These are phyloP conservation scores for Ceratobasidium sp. DNA, from an alignment of 1,284 basidiomycete genomes.

Conservation along the genomic window DNA sequence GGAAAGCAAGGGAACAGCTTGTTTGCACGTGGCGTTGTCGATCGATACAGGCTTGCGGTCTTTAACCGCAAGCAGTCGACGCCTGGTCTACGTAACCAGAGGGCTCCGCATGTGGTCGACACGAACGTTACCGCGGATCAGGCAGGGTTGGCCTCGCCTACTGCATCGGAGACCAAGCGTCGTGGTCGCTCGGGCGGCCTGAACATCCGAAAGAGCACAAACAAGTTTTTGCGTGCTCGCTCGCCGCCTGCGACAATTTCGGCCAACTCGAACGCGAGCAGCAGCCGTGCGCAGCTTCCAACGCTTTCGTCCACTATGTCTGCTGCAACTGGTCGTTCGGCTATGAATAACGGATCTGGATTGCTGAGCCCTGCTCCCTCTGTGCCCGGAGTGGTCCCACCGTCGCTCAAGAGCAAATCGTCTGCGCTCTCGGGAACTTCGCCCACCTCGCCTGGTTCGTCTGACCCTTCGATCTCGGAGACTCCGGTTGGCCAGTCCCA, in stretches of 20 bases:
- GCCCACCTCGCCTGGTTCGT: conserved; percentile 61
- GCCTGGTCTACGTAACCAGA: conserved; percentile 54
- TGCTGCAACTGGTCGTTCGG: conserved; percentile 16
- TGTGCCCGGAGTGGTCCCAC: conserved; percentile 53
- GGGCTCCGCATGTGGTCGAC: neutral
- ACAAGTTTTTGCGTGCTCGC: conserved; percentile 72
- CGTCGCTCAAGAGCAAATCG: conserved; percentile 79
- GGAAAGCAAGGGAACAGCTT: conserved; percentile 76
- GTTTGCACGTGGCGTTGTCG: conserved; percentile 83
- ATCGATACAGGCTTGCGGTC: conserved; percentile 79
- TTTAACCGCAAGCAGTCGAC: conserved; percentile 73
- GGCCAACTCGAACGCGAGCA: conserved; percentile 36
- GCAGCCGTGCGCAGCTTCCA: conserved; percentile 53
- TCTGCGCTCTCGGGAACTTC: conserved; percentile 73
- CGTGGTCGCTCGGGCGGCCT: conserved; percentile 70
- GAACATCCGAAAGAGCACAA: conserved; percentile 73
- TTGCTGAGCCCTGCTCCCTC: conserved; percentile 36
- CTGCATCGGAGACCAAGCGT: conserved; percentile 60
- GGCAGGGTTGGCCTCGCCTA: conserved; percentile 53
- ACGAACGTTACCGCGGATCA: conserved; percentile 3
- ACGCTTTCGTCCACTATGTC: conserved; percentile 51
- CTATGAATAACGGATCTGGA: conserved; percentile 15
- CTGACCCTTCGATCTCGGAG: conserved; percentile 69
- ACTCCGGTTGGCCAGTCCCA: conserved; percentile 47
- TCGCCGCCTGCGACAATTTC: conserved; percentile 64